Evolutionary conservation across 768 basidiomycete genomes (phyloP), one percentile per base, ranked within the genome.

Genomic region (Coprinopsis cinerea): DNA sequence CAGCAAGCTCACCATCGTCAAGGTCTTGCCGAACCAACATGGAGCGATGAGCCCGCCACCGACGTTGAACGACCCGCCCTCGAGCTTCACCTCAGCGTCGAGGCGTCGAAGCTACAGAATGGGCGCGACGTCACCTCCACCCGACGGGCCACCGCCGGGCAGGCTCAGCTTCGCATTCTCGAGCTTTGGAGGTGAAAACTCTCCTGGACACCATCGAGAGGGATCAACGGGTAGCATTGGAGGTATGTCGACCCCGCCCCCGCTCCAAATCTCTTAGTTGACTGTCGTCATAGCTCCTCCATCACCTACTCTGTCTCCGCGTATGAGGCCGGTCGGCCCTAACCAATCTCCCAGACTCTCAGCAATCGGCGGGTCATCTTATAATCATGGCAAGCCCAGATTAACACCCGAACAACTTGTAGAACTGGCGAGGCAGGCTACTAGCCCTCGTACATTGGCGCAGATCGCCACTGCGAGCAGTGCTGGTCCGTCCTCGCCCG

Each of bases 401-500:
- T 69, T 88, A 1, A 72, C 80, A 1, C 83, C 88, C 22, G 86
- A 88, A 45, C 85, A 90, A 63, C 74, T 90, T 44, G 68, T 87
- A 27, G 83, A 85, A 48, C 75, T 92, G 23, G 89, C 87, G 1
- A 77, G 78, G 37, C 75, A 79, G 35, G 76, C 84, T 1, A 77
- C 76, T 10, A 64, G 70, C 47, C 79, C 69, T 9, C 64, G 57
- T 27, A 47, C 41, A 17, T 45, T 54, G 20, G 47, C 56, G 3
- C 57, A 58, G 27, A 51, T 48, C 37, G 59, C 47, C 46, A 35
- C 44, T 42, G 45, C 53, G 25, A 53, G 11, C 27, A 26, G 24
- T 48, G 47, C 53, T 27, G 41, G 47, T 26, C 36, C 47, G 13
- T 42, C 67, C 3, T 59, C 61, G 51, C 58, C 75, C 40, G 44